A percentile compares a stretch with the other conserved stretches of the same genome.
Evolutionary conservation across 148 eudicot genomes (phyloP).

Genomic region (Beta vulgaris): DNA sequence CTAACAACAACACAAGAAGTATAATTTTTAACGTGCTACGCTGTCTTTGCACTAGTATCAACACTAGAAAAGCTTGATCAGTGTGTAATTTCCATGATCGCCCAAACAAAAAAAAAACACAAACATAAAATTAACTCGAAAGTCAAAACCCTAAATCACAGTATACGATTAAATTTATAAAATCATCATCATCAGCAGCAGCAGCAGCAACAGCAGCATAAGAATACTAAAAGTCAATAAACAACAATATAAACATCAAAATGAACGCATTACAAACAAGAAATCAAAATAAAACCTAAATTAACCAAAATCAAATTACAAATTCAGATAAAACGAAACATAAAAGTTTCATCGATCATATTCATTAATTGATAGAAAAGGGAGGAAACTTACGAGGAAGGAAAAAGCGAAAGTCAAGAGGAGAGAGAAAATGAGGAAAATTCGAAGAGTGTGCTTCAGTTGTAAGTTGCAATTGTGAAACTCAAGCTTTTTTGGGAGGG

Average conservation of each 20-base stretch:
- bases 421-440: background rate
- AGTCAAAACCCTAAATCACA: slow-evolving; percentile 4
- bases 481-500: background rate
- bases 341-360: background rate
- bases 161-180: background rate
- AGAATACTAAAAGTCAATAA: background rate
- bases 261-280: background rate
- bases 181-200: background rate
- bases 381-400: background rate
- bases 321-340: background rate
- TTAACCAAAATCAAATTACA: background rate
- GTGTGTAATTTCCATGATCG: too few species aligned
- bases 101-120: background rate
- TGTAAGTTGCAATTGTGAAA: background rate
- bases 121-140: background rate
- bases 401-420: background rate
- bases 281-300: background rate
- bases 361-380: background rate
- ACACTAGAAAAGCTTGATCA: background rate
- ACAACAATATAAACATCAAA: background rate
- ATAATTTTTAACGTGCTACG: background rate
- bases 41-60: background rate
- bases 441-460: background rate
- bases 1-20: background rate
- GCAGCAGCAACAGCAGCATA: background rate